Base-by-base conservation (phyloP, 257 asterid species). In the Rauvolfia tetraphylla region DNA sequence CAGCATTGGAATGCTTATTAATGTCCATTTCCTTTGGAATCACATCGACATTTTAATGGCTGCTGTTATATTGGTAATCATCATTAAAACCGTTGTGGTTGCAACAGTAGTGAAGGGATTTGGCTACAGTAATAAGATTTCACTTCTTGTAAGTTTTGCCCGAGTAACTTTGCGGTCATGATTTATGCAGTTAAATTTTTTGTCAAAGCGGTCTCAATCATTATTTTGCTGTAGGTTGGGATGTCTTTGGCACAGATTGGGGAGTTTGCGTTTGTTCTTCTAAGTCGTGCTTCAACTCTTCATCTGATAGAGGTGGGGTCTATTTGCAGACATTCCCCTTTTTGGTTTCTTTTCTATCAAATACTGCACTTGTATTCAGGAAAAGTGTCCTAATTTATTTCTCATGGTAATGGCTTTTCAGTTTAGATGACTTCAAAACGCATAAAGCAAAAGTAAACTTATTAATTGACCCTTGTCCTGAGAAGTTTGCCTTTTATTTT, bases 211-310 rank as follows among this genome's bases (percentile, higher is more conserved):
- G 59, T 54, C 61, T 65, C 75, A 36, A 29, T 74, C 79, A 46
- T 75, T 33, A 71, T 56, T 62, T 67, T 39, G 33, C 36, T 83
- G 67, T 86, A 92, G 97, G 97, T 92, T 83, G 97, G 94, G 66
- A 89, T 92, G 95, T 92, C 97, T 66, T 88, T 92, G 79, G 96
- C 97, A 25, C 97, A 92, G 83, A 92, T 92, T 79, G 97, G 97
- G 78, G 96, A 92, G 85, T 92, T 92, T 80, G 96, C 96, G 59
- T 92, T 92, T 80, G 96, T 92, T 75, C 96, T 90, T 83, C 92
- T 90, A 78, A 86, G 97, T 71, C 96, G 90, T 4, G 93, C 97
- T 8, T 90, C 96, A 83, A 87, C 90, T 77, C 90, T 84, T 83
- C 92, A 90, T 89, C 88, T 90, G 69, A 86, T 92, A 62, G 93